phyloP scores from a whole-genome alignment of 73 alveolate species.

The Tetrahymena borealis region DNA sequence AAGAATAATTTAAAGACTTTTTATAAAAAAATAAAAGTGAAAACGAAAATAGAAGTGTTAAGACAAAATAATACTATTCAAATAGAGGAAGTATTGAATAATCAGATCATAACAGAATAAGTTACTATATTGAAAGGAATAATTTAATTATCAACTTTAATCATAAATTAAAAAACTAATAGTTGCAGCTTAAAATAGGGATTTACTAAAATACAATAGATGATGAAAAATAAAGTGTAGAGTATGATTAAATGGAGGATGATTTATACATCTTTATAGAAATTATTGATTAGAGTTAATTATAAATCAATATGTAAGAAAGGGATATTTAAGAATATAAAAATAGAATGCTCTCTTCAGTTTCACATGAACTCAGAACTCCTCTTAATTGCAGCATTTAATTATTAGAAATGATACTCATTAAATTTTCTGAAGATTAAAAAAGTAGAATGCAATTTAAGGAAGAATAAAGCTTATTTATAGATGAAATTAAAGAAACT shows the following conservation, averaged over 20 bases:
- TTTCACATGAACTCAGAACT: too few relatives aligned
- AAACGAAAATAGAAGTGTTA: background rate
- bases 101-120: background rate
- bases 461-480: background rate
- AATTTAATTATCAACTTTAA: background rate
- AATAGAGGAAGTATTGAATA: background rate
- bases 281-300: background rate
- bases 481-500: background rate
- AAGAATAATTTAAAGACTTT: background rate
- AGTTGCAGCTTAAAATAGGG: background rate
- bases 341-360: background rate
- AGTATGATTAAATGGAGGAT: background rate
- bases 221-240: background rate
- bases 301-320: background rate
- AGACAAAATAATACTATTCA: too few relatives aligned
- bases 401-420: background rate
- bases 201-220: background rate
- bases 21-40: background rate
- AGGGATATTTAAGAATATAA: background rate
- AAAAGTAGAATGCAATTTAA: background rate
- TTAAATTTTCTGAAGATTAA: background rate
- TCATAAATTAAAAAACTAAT: background rate
- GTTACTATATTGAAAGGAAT: background rate
- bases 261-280: background rate
- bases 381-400: slow-evolving; percentile 15